Evolutionary conservation across 2,329 filamentous ascomycete genomes (phyloP).

Genomic region (Fusarium protoensiforme): DNA sequence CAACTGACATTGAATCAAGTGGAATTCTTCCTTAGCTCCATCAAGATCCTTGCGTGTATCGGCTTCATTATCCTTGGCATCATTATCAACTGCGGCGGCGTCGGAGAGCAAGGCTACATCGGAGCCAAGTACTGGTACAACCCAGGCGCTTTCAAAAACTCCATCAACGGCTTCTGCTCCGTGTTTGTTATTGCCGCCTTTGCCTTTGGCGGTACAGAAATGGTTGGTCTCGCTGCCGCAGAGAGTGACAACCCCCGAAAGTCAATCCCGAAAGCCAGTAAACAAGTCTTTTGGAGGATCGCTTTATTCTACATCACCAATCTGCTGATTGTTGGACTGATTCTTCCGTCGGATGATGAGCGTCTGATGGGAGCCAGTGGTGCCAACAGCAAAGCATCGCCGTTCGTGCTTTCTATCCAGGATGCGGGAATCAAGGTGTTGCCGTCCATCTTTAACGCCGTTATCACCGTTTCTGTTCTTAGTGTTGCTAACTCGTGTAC

Average conservation of each 20-base stretch:
- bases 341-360: neutral
- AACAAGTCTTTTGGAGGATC: neutral
- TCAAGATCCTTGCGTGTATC: neutral
- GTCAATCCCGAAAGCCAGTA: neutral
- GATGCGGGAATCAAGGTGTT: neutral
- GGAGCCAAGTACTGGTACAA: neutral
- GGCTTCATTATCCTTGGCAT: neutral
- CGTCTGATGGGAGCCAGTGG: neutral
- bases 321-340: neutral
- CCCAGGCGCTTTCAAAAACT: neutral
- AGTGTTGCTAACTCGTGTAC: neutral
- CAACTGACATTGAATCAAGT: neutral
- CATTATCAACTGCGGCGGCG: neutral
- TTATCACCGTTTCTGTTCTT: neutral
- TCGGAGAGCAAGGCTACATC: neutral
- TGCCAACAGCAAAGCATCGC: neutral
- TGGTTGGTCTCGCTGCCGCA: neutral
- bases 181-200: neutral
- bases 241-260: neutral
- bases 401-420: neutral
- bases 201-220: neutral
- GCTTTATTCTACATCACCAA: neutral
- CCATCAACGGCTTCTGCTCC: neutral
- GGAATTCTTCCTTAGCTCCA: neutral
- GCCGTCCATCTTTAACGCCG: neutral